A percentile compares a stretch with the other conserved stretches of the same genome.
Conservation (phyloP, 1,139 yeast species). For the Blastobotrys aristatus region DNA sequence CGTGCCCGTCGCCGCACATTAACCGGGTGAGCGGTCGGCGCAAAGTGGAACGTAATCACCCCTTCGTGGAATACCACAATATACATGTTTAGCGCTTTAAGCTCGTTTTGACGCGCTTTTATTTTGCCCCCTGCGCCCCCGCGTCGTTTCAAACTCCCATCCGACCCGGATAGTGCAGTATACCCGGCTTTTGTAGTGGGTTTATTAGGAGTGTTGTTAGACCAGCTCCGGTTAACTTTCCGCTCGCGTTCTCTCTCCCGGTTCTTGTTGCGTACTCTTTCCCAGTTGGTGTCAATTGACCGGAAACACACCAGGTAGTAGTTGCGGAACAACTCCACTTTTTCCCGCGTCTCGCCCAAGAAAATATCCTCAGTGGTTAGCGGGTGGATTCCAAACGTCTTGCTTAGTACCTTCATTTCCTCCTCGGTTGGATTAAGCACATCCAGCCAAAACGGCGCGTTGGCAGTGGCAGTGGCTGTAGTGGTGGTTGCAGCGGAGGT, state of each 20-base stretch:
- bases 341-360: slow-evolving; percentile 88
- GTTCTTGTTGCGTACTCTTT: slow-evolving; percentile 24
- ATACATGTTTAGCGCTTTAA: slow-evolving; percentile 74
- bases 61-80: slow-evolving; percentile 85
- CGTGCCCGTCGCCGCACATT: slow-evolving; percentile 89
- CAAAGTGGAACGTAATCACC: slow-evolving; percentile 76
- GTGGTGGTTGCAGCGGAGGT: slow-evolving; percentile 5
- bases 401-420: slow-evolving; percentile 87
- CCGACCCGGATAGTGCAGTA: not conserved
- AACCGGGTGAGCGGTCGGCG: slow-evolving; percentile 76
- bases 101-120: slow-evolving; percentile 7
- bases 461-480: not conserved
- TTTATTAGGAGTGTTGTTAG: not conserved
- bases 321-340: slow-evolving; percentile 83
- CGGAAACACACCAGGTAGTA: slow-evolving; percentile 92
- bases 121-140: too few species aligned
- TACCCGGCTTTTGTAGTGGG: too few species aligned
- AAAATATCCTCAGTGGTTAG: slow-evolving; percentile 93
- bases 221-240: not conserved
- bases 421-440: slow-evolving; percentile 90
- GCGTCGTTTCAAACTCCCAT: slow-evolving; percentile 1
- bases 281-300: slow-evolving; percentile 66
- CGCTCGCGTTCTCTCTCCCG: slow-evolving; percentile 9
- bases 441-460: slow-evolving; percentile 60
- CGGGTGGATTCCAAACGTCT: slow-evolving; percentile 92